Base-by-base conservation (phyloP, 129 eudicot species). In the Flaveria robusta region DNA sequence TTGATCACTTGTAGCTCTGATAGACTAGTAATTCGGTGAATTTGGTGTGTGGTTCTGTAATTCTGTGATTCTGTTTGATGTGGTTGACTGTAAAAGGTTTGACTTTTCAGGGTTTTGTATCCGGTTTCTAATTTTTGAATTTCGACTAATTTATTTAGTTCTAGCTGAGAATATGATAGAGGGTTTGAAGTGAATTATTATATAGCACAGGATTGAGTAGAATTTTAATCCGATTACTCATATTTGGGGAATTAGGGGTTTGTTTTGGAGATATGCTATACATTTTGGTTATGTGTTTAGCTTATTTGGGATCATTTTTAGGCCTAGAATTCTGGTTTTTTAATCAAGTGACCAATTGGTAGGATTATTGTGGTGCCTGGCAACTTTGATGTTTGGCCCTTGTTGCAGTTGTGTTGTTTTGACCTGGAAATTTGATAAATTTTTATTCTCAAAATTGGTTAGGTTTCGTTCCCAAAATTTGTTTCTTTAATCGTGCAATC, bases 31-130 rank as follows among this genome's bases (percentile, higher is more conserved):
- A 14, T 18, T 70, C 52, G 27, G 39, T 68, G 3, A 49, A 31
- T 74, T 49, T 81, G 2, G 50, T 75, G 23, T 67, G 24, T 42
- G 52, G 18, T 16, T 23, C 18, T 76, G 60, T 70, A 14, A 64
- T 10, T 76, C 45, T 13, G n/a, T 18, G 76, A 45, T 74, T 49
- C 34, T 27, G 60, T 74, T 81, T 69, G 52, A 49, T 41, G 60
- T 63, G 58, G 72, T 68, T 75, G 77, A 75, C 66, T 68, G 54
- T 70, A 23, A 23, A 20, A 31, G 43, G 73, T 71, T 79, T 79
- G 83, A 79, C 83, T 74, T 79, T 65, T 46, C 18, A 42, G 24
- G 74, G 74, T 52, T 76, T 68, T 34, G 11, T 54, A 2, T 77
- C 4, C 1, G 29, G 69, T 78, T 69, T 46, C 23, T 45, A 62